These are phyloP conservation scores for Fusarium sp. DNA, from an alignment of 2,329 filamentous ascomycete species.

Conservation along the genomic window DNA sequence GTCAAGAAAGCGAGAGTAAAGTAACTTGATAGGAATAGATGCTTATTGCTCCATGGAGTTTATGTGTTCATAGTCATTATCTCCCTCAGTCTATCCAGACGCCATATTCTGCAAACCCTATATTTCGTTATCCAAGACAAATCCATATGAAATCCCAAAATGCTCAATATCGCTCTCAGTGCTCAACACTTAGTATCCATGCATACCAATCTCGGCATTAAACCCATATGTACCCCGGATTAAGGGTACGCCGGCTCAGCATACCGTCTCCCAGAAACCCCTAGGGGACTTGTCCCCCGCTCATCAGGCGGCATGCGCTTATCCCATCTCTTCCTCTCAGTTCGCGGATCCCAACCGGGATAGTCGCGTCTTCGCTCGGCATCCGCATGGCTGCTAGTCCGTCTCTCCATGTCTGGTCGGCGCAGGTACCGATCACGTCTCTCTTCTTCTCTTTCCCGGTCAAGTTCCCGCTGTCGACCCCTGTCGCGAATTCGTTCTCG, in stretches of 20 bases:
- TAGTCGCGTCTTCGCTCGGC: constrained; percentile 54
- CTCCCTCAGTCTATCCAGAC: constrained; percentile 11
- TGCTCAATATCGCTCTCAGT: constrained; percentile 3
- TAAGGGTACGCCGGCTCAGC: constrained; percentile 48
- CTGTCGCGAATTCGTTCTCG: constrained; percentile 41
- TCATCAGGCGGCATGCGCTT: constrained; percentile 47
- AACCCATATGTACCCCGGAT: background rate
- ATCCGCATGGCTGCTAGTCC: constrained; percentile 62
- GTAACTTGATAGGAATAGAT: background rate
- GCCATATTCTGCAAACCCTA: constrained; percentile 18
- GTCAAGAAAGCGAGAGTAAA: background rate
- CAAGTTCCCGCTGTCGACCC: constrained; percentile 50
- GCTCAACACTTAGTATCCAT: background rate
- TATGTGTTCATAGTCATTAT: constrained; percentile 29
- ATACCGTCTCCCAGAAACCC: constrained; percentile 50
- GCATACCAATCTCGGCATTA: background rate
- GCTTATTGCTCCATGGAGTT: background rate
- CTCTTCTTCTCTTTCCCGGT: constrained; percentile 51
- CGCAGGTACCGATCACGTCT: constrained; percentile 50
- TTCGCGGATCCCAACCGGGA: constrained; percentile 47
- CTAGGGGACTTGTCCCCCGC: constrained; percentile 47
- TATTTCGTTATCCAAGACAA: background rate
- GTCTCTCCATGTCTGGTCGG: constrained; percentile 53
- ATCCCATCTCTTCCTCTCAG: constrained; percentile 50
- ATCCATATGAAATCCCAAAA: background rate